These are phyloP conservation scores for Ensete ventricosum DNA, from an alignment of 176 grass and related monocot species.

Conservation along the genomic window DNA sequence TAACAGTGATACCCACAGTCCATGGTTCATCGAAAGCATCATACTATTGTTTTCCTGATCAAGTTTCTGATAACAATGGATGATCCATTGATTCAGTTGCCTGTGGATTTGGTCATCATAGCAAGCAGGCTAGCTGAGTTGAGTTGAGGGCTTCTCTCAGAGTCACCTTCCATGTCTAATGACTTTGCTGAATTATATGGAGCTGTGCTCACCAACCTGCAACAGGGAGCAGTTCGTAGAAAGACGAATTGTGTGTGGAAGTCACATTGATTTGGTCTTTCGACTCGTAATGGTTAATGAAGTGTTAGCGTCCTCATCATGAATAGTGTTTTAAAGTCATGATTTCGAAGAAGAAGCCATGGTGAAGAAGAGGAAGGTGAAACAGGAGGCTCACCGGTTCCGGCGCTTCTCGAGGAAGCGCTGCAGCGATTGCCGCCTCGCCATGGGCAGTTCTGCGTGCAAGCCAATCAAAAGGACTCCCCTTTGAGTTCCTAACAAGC, in stretches of 20 bases:
- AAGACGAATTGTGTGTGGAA: neutral
- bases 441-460: constrained; percentile 70
- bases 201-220: constrained; percentile 67
- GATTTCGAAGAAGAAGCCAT: neutral
- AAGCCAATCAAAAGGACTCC: constrained; percentile 2
- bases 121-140: neutral
- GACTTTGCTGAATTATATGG: constrained; percentile 50
- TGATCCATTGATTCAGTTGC: too few relatives aligned
- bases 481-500: neutral
- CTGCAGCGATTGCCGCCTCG: constrained; percentile 81
- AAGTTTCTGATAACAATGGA: too few relatives aligned
- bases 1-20: too few relatives aligned
- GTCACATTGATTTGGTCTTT: neutral
- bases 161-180: constrained; percentile 32
- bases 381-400: constrained; percentile 44
- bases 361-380: neutral
- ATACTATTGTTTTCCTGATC: too few relatives aligned
- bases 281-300: too few relatives aligned
- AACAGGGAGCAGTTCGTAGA: neutral
- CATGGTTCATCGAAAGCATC: too few relatives aligned
- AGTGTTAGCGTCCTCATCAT: neutral
- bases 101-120: neutral
- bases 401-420: constrained; percentile 84
- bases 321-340: too few relatives aligned
- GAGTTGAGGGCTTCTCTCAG: neutral